Conservation (phyloP, 352 stramenopile genomes). For the Globisporangium middletonii region DNA sequence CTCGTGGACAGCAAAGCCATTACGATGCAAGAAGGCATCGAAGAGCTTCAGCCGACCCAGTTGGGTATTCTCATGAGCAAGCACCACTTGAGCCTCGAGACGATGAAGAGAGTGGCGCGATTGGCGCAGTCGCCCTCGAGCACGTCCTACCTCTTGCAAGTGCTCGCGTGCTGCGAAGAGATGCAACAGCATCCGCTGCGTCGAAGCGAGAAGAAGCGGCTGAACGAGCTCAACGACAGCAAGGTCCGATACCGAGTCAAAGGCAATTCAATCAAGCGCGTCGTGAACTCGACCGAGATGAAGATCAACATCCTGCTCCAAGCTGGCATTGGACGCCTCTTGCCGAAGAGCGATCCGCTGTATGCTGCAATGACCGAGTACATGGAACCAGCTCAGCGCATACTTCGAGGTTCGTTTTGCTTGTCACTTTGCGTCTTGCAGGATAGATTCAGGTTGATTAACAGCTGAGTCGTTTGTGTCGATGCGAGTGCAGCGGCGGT, state of each 20-base stretch:
- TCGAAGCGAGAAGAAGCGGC: slow-evolving; percentile 20
- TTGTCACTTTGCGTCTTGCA: not conserved
- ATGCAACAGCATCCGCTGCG: slow-evolving; percentile 20
- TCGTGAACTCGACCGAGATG: slow-evolving; percentile 11
- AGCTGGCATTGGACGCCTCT: slow-evolving; percentile 18
- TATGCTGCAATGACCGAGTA: slow-evolving; percentile 15
- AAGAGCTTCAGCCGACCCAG: slow-evolving; percentile 22
- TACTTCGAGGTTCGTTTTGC: slow-evolving; percentile 20
- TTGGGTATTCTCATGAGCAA: slow-evolving; percentile 63
- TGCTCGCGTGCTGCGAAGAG: slow-evolving; percentile 23
- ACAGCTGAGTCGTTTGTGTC: too few species aligned
- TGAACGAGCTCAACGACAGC: slow-evolving; percentile 23
- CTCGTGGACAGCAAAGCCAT: slow-evolving; percentile 28
- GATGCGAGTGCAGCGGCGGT: slow-evolving; percentile 8
- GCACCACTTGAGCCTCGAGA: slow-evolving; percentile 47
- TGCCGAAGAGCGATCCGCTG: slow-evolving; percentile 11
- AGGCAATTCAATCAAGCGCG: slow-evolving; percentile 6
- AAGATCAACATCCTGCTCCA: slow-evolving; percentile 35
- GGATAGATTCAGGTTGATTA: too few species aligned
- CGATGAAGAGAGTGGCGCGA: slow-evolving; percentile 50
- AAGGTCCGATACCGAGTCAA: slow-evolving; percentile 13
- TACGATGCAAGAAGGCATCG: slow-evolving; percentile 14
- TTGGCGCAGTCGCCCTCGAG: slow-evolving; percentile 5
- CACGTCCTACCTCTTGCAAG: slow-evolving; percentile 15
- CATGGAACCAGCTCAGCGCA: slow-evolving; percentile 14